These are phyloP conservation scores for Lepiota brunneoincarnata DNA, from an alignment of 768 basidiomycete genomes.

Conservation along the genomic window DNA sequence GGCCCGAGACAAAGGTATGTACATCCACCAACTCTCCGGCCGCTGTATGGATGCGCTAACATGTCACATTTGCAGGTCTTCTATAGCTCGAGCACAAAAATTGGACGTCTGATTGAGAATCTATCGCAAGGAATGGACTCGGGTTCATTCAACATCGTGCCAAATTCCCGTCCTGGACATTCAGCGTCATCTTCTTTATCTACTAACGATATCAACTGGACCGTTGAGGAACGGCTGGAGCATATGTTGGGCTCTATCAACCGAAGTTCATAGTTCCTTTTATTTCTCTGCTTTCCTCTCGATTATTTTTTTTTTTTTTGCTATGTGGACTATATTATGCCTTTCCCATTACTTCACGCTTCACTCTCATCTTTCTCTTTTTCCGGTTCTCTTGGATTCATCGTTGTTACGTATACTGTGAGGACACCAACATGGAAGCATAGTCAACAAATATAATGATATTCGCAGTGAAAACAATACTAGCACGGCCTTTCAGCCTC, in stretches of 20 bases:
- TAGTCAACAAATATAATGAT: neutral
- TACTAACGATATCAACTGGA: slow-evolving; percentile 61
- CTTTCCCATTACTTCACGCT: slow-evolving; percentile 19
- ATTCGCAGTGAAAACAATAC: neutral
- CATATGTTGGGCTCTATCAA: slow-evolving; percentile 59
- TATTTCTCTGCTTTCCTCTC: slow-evolving; percentile 19
- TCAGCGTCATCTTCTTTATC: slow-evolving; percentile 67
- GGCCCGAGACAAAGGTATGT: slow-evolving; percentile 83
- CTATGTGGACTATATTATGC: slow-evolving; percentile 8
- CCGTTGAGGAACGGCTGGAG: slow-evolving; percentile 74
- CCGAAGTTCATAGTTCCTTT: slow-evolving; percentile 19
- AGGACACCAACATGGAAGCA: slow-evolving; percentile 1
- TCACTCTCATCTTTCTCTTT: slow-evolving; percentile 16
- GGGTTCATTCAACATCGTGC: slow-evolving; percentile 78
- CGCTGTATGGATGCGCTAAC: slow-evolving; percentile 24
- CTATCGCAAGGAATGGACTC: slow-evolving; percentile 81
- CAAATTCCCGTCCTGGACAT: slow-evolving; percentile 40
- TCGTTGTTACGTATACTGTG: slow-evolving; percentile 10
- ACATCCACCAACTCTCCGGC: slow-evolving; percentile 15
- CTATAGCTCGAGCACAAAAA: slow-evolving; percentile 73
- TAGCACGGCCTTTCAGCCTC: neutral
- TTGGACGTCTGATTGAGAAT: slow-evolving; percentile 79
- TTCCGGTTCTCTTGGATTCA: neutral
- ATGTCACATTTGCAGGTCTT: slow-evolving; percentile 50
- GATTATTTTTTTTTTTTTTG: slow-evolving; percentile 20